Percentiles rank a stretch among this genome's conserved stretches.
phyloP scores from a whole-genome alignment of 345 rosid species.

The Noccaea caerulescens region DNA sequence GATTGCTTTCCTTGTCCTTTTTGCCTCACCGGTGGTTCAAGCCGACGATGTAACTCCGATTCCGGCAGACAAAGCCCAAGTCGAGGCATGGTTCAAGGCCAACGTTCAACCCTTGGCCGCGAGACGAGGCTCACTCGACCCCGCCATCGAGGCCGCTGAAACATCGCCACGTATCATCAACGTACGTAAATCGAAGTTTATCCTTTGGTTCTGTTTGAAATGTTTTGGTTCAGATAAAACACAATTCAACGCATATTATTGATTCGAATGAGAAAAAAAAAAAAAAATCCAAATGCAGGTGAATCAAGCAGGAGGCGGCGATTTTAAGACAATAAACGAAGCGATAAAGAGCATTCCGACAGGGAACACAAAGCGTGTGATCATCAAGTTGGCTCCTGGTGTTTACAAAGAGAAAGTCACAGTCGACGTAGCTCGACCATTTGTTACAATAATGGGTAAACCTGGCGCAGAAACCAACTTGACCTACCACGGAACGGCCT shows the following conservation, averaged over 20 bases:
- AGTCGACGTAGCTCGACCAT: constrained; percentile 50
- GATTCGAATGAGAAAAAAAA: neutral
- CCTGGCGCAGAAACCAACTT: constrained; percentile 50
- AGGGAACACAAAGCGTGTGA: constrained; percentile 59
- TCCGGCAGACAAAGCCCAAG: constrained; percentile 45
- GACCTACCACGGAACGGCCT: constrained; percentile 52
- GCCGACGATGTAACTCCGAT: constrained; percentile 42
- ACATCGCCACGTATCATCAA: constrained; percentile 37
- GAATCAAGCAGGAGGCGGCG: constrained; percentile 40
- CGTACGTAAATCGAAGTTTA: constrained; percentile 39
- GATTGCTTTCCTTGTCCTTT: constrained; percentile 25
- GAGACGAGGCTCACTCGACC: constrained; percentile 50
- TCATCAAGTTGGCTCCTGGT: constrained; percentile 57
- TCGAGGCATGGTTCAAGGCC: constrained; percentile 50
- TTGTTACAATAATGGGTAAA: constrained; percentile 56
- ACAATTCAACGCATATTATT: neutral
- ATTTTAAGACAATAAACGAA: constrained; percentile 52
- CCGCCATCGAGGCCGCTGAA: constrained; percentile 55
- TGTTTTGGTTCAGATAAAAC: neutral
- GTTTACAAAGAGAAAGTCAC: constrained; percentile 60
- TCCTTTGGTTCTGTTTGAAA: neutral
- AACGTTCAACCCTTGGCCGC: constrained; percentile 36
- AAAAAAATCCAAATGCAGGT: constrained; percentile 18
- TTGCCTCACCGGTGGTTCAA: constrained; percentile 27
- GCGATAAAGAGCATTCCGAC: constrained; percentile 57